Evolutionary conservation across 257 asterid genomes (phyloP).

Genomic region (Nicotiana knightiana): DNA sequence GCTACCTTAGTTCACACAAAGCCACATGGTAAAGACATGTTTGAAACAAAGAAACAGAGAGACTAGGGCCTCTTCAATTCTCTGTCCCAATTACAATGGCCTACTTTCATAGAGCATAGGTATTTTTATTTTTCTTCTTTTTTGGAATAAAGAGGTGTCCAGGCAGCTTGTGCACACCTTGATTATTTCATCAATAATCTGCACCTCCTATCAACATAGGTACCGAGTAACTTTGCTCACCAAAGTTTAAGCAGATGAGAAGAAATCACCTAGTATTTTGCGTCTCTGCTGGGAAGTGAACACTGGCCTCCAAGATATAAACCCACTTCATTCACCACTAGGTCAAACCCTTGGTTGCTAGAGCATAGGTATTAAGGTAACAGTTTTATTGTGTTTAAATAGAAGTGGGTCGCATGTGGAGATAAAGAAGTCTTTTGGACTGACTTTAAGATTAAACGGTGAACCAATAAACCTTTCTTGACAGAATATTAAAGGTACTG

Average conservation of each 20-base stretch:
- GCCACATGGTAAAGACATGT: not conserved
- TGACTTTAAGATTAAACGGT: not conserved
- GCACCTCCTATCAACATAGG: too few species aligned
- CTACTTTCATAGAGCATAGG: not conserved
- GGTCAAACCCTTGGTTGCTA: not conserved
- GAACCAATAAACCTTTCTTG: not conserved
- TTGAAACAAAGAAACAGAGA: conserved; percentile 4
- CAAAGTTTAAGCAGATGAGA: too few species aligned
- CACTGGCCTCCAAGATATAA: too few species aligned
- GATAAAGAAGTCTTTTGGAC: not conserved
- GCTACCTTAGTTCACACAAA: not conserved
- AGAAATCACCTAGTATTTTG: too few species aligned
- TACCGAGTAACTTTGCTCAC: too few species aligned
- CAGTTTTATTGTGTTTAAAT: not conserved
- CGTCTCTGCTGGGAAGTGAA: too few species aligned
- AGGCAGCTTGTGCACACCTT: too few species aligned
- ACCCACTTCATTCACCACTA: too few species aligned
- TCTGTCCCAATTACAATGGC: not conserved
- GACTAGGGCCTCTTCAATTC: not conserved
- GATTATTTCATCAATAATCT: too few species aligned
- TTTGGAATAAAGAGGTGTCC: too few species aligned
- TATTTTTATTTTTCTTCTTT: not conserved
- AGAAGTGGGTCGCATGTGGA: not conserved
- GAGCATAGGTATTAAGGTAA: conserved; percentile 1
- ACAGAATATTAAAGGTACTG: not conserved